phyloP scores from a whole-genome alignment of 2,329 filamentous ascomycete species.

The Talaromyces marneffei region DNA sequence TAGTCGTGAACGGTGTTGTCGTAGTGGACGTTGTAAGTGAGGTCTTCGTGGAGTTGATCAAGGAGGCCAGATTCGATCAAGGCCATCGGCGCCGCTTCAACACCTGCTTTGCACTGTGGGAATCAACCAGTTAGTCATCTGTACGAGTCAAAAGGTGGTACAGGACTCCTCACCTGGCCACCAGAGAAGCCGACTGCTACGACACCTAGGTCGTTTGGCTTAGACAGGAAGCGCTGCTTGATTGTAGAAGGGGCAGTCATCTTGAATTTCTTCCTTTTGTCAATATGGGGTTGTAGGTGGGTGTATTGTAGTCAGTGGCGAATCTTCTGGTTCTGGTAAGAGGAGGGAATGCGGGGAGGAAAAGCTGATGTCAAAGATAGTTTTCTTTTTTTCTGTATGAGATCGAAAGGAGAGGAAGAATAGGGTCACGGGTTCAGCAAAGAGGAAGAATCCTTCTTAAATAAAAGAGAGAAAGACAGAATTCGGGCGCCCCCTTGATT shows the following conservation, averaged over 20 bases:
- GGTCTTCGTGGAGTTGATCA: slow-evolving; percentile 72
- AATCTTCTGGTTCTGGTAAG: neutral
- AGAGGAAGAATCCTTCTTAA: neutral
- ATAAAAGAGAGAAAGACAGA: neutral
- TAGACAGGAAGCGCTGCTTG: slow-evolving; percentile 69
- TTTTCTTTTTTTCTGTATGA: neutral
- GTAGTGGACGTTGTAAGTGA: slow-evolving; percentile 82
- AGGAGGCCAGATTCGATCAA: slow-evolving; percentile 86
- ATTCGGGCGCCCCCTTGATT: slow-evolving; percentile 14
- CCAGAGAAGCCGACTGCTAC: slow-evolving; percentile 95
- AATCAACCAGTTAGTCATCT: neutral
- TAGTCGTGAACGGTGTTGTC: slow-evolving; percentile 79
- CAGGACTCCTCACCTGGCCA: slow-evolving; percentile 65
- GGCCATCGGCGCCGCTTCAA: slow-evolving; percentile 83
- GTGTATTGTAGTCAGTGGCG: neutral
- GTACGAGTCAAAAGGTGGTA: slow-evolving; percentile 20
- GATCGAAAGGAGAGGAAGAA: neutral
- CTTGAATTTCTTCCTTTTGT: slow-evolving; percentile 12
- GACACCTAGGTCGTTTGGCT: slow-evolving; percentile 75
- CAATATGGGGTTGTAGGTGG: neutral
- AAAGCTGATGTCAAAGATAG: neutral
- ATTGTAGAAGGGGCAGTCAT: slow-evolving; percentile 56
- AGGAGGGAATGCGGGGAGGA: neutral
- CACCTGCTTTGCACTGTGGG: slow-evolving; percentile 74
- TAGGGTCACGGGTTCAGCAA: neutral